Conservation (phyloP, 345 rosid species). For the Camelina sativa region DNA sequence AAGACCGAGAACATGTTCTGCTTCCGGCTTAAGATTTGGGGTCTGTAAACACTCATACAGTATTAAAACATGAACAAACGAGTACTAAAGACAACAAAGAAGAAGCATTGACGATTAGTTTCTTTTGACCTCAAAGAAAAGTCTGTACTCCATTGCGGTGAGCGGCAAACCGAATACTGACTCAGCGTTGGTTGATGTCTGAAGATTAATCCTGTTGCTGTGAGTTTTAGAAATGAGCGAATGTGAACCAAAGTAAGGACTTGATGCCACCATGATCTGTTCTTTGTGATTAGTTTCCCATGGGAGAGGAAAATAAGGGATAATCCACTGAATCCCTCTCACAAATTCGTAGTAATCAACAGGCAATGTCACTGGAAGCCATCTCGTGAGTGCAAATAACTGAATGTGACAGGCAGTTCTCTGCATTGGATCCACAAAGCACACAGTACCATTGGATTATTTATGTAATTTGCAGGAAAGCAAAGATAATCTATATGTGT, state of each 20-base stretch:
- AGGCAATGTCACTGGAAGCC: constrained; percentile 74
- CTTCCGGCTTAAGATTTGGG: constrained; percentile 66
- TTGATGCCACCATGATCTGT: constrained; percentile 63
- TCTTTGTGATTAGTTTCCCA: constrained; percentile 73
- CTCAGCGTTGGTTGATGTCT: constrained; percentile 47
- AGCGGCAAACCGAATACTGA: constrained; percentile 72
- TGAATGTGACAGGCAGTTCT: constrained; percentile 87
- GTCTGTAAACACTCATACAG: constrained; percentile 52
- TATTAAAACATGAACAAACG: constrained; percentile 9
- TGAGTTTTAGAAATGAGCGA: constrained; percentile 45
- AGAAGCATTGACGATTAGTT: constrained; percentile 7
- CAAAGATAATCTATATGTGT: background rate
- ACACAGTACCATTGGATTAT: constrained; percentile 6
- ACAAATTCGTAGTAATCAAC: constrained; percentile 74
- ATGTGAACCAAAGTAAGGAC: constrained; percentile 51
- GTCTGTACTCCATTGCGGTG: constrained; percentile 68
- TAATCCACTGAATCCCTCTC: constrained; percentile 77
- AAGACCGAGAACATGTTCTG: constrained; percentile 58
- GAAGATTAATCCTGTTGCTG: constrained; percentile 34
- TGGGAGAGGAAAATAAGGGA: constrained; percentile 90
- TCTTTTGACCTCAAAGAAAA: constrained; percentile 72
- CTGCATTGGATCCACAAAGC: constrained; percentile 47
- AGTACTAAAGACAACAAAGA: background rate
- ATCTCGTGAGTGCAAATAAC: constrained; percentile 86
- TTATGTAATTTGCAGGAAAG: background rate